These are phyloP conservation scores for Venturia pyrina DNA, from an alignment of 2,329 filamentous ascomycete species.

Conservation along the genomic window DNA sequence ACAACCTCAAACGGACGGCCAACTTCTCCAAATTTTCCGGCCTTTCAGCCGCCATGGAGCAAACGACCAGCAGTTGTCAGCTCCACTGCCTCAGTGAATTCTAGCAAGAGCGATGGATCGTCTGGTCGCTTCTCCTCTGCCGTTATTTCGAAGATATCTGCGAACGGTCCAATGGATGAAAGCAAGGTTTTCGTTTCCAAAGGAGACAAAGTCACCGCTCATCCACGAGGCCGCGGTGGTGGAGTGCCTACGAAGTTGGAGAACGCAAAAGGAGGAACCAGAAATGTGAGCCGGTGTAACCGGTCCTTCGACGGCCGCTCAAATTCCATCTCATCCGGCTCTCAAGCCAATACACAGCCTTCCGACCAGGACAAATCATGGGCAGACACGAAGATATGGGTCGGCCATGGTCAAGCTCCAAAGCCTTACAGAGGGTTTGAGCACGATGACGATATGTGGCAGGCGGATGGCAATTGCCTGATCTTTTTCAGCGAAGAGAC, in stretches of 20 bases:
- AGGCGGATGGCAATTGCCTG: conserved; percentile 21
- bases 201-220: conserved; percentile 26
- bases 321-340: background rate
- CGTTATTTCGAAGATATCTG: background rate
- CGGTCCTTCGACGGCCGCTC: background rate
- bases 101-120: conserved; percentile 9
- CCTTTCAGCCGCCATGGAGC: background rate
- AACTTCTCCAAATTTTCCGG: background rate
- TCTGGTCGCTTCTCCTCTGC: background rate
- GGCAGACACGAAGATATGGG: conserved; percentile 25
- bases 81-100: conserved; percentile 9
- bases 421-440: conserved; percentile 28
- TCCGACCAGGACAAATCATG: conserved; percentile 5
- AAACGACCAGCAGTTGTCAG: background rate
- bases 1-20: background rate
- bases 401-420: conserved; percentile 21
- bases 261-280: conserved; percentile 7
- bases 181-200: conserved; percentile 25
- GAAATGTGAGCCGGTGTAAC: background rate
- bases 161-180: conserved; percentile 15
- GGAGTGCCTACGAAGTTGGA: conserved; percentile 27
- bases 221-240: conserved; percentile 28
- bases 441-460: conserved; percentile 28
- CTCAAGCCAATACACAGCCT: background rate
- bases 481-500: conserved; percentile 31